Percentiles rank a stretch among this genome's conserved stretches.
These are phyloP conservation scores for Iberis amara DNA, from an alignment of 441 rosid genomes.

Conservation along the genomic window DNA sequence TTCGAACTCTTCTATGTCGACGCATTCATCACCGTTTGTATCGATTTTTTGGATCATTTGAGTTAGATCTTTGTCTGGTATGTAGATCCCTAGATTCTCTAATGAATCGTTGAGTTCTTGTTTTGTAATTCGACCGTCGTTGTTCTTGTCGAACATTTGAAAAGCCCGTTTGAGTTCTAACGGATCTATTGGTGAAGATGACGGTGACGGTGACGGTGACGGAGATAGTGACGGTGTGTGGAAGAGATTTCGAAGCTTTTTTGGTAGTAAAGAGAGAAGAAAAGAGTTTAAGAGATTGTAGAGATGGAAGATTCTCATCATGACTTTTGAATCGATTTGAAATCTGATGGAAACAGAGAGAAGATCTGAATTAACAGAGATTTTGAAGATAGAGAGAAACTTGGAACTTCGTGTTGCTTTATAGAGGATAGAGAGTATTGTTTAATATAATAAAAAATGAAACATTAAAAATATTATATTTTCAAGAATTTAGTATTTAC, in stretches of 20 bases:
- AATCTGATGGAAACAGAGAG: conserved; percentile 19
- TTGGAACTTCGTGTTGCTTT: conserved; percentile 8
- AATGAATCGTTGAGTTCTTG: conserved; percentile 57
- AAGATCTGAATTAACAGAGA: conserved; percentile 23
- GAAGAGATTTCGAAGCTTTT: too few relatives aligned
- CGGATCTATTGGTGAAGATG: conserved; percentile 38
- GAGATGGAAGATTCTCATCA: conserved; percentile 24
- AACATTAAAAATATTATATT: not conserved
- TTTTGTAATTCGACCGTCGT: conserved; percentile 64
- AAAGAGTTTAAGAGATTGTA: too few relatives aligned
- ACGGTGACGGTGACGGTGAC: conserved; percentile 1
- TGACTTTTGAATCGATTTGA: conserved; percentile 7
- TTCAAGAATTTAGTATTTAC: not conserved
- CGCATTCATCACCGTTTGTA: conserved; percentile 62
- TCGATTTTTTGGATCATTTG: conserved; percentile 69
- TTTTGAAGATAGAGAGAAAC: conserved; percentile 17
- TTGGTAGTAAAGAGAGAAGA: too few relatives aligned
- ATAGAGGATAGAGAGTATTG: not conserved
- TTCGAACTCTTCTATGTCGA: conserved; percentile 68
- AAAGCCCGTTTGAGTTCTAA: conserved; percentile 53
- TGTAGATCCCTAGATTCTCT: conserved; percentile 64
- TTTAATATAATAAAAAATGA: not conserved
- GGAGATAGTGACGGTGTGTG: too few relatives aligned
- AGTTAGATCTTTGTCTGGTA: conserved; percentile 51
- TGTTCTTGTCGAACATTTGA: conserved; percentile 66